These are phyloP conservation scores for Annona squamosa DNA, from an alignment of 164 flowering plant species.

Conservation along the genomic window DNA sequence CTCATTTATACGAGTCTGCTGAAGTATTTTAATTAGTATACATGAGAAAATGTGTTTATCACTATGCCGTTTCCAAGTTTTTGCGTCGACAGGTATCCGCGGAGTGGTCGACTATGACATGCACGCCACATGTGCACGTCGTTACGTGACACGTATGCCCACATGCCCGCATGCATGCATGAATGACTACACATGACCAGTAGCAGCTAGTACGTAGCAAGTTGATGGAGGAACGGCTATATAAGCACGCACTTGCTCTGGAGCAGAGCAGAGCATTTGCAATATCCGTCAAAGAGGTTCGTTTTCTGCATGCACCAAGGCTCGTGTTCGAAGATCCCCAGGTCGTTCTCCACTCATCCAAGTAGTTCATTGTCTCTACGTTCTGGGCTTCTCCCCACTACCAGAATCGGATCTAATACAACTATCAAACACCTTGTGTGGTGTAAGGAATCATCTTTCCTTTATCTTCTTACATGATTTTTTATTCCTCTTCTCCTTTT, in stretches of 20 bases:
- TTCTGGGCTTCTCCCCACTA: neutral
- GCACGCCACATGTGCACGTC: too few species aligned
- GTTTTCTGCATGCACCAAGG: neutral
- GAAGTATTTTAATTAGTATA: too few species aligned
- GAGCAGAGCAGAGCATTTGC: neutral
- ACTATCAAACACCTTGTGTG: neutral
- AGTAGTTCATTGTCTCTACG: slow-evolving; percentile 4
- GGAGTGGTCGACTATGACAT: too few species aligned
- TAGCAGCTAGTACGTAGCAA: neutral
- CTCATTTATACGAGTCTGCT: too few species aligned
- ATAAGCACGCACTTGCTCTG: neutral
- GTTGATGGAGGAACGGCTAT: neutral
- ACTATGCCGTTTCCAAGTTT: too few species aligned
- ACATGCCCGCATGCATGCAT: neutral
- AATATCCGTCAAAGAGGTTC: neutral
- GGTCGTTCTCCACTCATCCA: slow-evolving; percentile 7
- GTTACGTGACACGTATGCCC: too few species aligned
- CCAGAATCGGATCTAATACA: neutral
- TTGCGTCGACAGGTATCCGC: too few species aligned
- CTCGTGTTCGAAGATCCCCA: neutral
- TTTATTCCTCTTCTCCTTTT: neutral
- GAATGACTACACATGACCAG: neutral
- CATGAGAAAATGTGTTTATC: too few species aligned
- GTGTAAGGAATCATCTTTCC: neutral
- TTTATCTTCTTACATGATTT: neutral